Evolutionary conservation across 2,329 filamentous ascomycete species (phyloP).

Genomic region (Magnaporthiopsis poae): DNA sequence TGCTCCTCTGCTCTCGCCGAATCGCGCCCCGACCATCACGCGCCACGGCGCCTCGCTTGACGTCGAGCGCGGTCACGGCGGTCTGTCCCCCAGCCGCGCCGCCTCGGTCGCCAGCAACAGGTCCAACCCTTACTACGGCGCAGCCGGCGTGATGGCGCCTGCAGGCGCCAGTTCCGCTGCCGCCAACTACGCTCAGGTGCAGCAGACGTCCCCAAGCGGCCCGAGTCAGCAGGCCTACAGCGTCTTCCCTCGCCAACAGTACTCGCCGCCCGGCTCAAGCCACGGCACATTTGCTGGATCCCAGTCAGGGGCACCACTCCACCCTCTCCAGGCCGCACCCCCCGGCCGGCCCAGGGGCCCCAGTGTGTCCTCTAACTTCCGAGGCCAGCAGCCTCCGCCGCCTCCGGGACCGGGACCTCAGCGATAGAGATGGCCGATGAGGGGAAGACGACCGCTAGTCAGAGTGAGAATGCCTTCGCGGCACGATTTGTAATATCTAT

Average conservation of each 20-base stretch:
- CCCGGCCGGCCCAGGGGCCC: slow-evolving; percentile 1
- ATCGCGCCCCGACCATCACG: not conserved
- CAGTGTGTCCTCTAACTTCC: slow-evolving; percentile 3
- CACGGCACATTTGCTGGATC: slow-evolving; percentile 3
- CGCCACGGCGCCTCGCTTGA: not conserved
- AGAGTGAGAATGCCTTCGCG: not conserved
- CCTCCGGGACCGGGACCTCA: slow-evolving; percentile 1
- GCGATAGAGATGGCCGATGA: not conserved
- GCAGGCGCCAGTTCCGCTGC: no score
- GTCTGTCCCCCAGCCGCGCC: not conserved
- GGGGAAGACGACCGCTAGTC: not conserved
- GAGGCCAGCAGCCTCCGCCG: slow-evolving; percentile 2
- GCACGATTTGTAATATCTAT: slow-evolving; percentile 2
- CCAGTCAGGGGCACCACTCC: not conserved
- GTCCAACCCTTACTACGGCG: slow-evolving; percentile 5
- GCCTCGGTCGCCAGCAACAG: not conserved
- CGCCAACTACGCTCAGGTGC: not conserved
- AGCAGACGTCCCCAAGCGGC: not conserved
- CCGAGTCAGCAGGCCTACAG: slow-evolving; percentile 5
- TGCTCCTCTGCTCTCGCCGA: not conserved
- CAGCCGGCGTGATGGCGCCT: no score
- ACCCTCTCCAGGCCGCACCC: slow-evolving; percentile 1
- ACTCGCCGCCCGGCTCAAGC: slow-evolving; percentile 4
- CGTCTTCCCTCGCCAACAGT: slow-evolving; percentile 5
- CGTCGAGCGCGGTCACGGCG: not conserved